Percentiles rank a stretch among this genome's conserved stretches.
phyloP scores from a whole-genome alignment of 163 green algal species.

The Trebouxiophyceae sp. region DNA sequence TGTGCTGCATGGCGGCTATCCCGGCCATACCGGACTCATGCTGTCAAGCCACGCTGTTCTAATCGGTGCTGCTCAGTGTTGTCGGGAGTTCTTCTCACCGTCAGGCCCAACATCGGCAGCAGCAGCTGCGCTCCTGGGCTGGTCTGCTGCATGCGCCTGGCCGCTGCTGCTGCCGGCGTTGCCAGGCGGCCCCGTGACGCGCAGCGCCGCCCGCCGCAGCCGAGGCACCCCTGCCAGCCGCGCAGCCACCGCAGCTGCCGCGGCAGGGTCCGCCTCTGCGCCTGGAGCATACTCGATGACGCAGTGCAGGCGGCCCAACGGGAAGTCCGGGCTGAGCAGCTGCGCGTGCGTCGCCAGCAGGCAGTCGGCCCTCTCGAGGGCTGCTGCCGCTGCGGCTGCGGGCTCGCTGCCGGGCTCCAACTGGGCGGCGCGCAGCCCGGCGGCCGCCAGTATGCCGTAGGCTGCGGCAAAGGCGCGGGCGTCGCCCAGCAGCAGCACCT shows the following conservation, averaged over 20 bases:
- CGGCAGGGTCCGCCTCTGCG: neutral
- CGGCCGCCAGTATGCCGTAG: slow-evolving; percentile 20
- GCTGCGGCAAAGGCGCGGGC: slow-evolving; percentile 33
- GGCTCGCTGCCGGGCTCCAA: slow-evolving; percentile 24
- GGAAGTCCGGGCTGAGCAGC: slow-evolving; percentile 9
- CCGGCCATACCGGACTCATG: too few relatives aligned
- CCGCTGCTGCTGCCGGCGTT: too few relatives aligned
- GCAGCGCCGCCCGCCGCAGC: too few relatives aligned
- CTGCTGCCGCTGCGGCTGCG: neutral
- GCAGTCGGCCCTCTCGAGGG: slow-evolving; percentile 18
- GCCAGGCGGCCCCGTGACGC: too few relatives aligned
- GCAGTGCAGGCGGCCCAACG: slow-evolving; percentile 8
- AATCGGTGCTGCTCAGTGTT: too few relatives aligned
- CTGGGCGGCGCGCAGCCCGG: slow-evolving; percentile 28
- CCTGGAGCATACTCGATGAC: neutral
- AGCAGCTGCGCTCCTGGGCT: neutral
- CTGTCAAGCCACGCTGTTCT: too few relatives aligned
- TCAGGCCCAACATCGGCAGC: neutral
- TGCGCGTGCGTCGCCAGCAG: slow-evolving; percentile 25
- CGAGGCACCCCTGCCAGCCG: neutral
- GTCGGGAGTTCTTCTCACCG: neutral
- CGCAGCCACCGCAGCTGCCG: neutral
- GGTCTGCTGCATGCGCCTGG: too few relatives aligned
- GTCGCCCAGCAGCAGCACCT: slow-evolving; percentile 30
- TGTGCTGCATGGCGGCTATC: too few relatives aligned